Percentiles rank a stretch among this genome's conserved stretches.
phyloP scores from a whole-genome alignment of 441 rosid genomes.

The Eugenia klotzschiana region DNA sequence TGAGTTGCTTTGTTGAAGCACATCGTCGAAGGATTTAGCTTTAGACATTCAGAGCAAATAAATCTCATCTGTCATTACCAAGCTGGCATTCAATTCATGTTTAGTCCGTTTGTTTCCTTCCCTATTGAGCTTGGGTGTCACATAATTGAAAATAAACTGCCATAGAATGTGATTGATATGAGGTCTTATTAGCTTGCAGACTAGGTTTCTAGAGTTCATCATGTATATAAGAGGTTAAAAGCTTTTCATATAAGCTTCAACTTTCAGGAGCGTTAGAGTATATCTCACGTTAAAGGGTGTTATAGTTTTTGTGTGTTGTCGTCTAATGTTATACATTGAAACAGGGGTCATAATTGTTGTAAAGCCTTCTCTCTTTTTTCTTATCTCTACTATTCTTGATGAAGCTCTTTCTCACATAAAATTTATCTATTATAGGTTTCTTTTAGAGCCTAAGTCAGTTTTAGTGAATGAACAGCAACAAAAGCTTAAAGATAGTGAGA shows the following conservation, averaged over 20 bases:
- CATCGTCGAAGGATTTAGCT: background rate
- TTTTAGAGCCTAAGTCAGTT: conserved; percentile 57
- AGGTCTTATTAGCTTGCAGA: background rate
- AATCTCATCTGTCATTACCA: background rate
- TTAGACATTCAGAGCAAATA: background rate
- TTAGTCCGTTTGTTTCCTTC: background rate
- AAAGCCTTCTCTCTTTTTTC: background rate
- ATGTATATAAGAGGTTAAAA: background rate
- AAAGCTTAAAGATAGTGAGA: conserved; percentile 73
- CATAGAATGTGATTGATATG: background rate
- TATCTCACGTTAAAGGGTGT: background rate
- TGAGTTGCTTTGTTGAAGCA: background rate
- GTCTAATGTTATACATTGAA: background rate
- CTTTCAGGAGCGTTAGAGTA: background rate
- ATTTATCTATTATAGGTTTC: conserved; percentile 33
- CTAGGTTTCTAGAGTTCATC: background rate
- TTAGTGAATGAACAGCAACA: conserved; percentile 65
- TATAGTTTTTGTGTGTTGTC: background rate
- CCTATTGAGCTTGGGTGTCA: background rate
- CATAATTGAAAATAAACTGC: background rate
- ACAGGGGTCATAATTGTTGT: background rate
- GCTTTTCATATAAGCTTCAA: background rate
- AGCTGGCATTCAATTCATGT: background rate
- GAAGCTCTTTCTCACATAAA: background rate
- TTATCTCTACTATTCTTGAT: background rate